Evolutionary conservation across 78 protist species (phyloP).

Genomic region (Monocercomonoides exilis): DNA sequence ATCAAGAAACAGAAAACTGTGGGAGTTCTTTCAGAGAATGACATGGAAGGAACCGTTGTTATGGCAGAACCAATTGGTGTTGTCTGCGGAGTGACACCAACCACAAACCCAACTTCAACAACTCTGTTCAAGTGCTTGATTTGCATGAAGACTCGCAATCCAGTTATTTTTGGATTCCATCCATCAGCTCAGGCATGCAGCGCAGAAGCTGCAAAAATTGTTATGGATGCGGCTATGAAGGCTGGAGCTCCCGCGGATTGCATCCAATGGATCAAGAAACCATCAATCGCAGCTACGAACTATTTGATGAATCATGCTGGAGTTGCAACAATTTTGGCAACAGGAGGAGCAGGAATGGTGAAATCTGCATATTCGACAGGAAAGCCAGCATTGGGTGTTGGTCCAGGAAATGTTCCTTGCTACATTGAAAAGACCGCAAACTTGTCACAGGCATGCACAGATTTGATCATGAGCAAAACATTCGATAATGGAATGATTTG

Average conservation of each 20-base stretch:
- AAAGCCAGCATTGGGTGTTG: conserved; percentile 40
- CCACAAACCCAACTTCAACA: conserved; percentile 44
- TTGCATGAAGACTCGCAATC: conserved; percentile 31
- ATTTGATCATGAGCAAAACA: conserved; percentile 31
- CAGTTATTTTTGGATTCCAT: conserved; percentile 31
- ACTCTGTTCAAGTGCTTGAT: conserved; percentile 36
- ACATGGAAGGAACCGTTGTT: not conserved
- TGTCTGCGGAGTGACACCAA: conserved; percentile 22
- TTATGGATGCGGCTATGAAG: conserved; percentile 31
- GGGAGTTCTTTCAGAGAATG: conserved; percentile 27
- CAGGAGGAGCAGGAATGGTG: conserved; percentile 54
- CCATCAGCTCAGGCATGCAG: conserved; percentile 11
- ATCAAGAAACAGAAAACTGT: conserved; percentile 30
- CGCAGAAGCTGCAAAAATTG: conserved; percentile 16
- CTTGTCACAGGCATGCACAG: conserved; percentile 12
- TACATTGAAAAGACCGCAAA: conserved; percentile 38
- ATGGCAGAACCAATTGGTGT: conserved; percentile 35
- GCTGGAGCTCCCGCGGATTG: conserved; percentile 30
- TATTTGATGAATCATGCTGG: not conserved
- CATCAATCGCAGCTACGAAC: conserved; percentile 11
- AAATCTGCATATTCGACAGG: conserved; percentile 39
- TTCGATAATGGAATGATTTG: conserved; percentile 50
- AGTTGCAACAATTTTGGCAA: conserved; percentile 17
- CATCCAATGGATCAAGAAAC: conserved; percentile 14
- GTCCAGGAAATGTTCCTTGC: conserved; percentile 44